A percentile compares a stretch with the other conserved stretches of the same genome.
These are phyloP conservation scores for Aspergillus sp. DNA, from an alignment of 2,329 filamentous ascomycete species.

Conservation along the genomic window DNA sequence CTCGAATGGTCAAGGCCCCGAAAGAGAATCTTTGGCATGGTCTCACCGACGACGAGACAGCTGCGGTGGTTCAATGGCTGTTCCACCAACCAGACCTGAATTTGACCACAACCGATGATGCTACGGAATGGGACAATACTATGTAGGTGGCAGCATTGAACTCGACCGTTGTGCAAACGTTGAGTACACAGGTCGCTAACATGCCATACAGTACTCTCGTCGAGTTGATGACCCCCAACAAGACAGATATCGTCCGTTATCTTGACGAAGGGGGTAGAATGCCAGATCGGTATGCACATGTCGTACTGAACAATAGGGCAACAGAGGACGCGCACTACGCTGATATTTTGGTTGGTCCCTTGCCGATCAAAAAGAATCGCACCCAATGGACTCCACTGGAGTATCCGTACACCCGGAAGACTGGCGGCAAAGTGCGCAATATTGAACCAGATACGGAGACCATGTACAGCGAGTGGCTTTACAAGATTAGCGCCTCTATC, in stretches of 20 bases:
- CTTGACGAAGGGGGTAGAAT: conserved; percentile 1
- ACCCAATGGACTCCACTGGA: conserved; percentile 8
- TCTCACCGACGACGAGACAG: conserved; percentile 10
- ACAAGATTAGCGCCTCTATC: conserved; percentile 10
- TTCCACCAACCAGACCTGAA: conserved; percentile 9
- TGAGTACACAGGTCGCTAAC: background rate
- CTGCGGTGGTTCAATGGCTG: conserved; percentile 9
- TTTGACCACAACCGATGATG: conserved; percentile 7
- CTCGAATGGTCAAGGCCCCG: conserved; percentile 4
- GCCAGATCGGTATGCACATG: conserved; percentile 10
- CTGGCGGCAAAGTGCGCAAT: conserved; percentile 11
- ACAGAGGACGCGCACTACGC: conserved; percentile 9
- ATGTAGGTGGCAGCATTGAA: conserved; percentile 4
- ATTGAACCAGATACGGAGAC: conserved; percentile 9
- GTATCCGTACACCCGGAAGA: conserved; percentile 11
- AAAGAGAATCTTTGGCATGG: conserved; percentile 13
- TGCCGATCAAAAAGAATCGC: conserved; percentile 4
- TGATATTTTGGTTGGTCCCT: conserved; percentile 11
- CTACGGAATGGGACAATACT: conserved; percentile 12
- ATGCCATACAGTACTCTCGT: conserved; percentile 6
- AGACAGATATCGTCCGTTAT: conserved; percentile 8
- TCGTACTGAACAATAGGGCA: conserved; percentile 10
- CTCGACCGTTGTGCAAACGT: too few species aligned
- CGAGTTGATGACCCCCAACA: conserved; percentile 11
- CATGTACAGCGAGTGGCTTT: conserved; percentile 9